Percentiles rank a stretch among this genome's conserved stretches.
These are phyloP conservation scores for Beauveria rudraprayagi DNA, from an alignment of 2,329 filamentous ascomycete genomes.

Conservation along the genomic window DNA sequence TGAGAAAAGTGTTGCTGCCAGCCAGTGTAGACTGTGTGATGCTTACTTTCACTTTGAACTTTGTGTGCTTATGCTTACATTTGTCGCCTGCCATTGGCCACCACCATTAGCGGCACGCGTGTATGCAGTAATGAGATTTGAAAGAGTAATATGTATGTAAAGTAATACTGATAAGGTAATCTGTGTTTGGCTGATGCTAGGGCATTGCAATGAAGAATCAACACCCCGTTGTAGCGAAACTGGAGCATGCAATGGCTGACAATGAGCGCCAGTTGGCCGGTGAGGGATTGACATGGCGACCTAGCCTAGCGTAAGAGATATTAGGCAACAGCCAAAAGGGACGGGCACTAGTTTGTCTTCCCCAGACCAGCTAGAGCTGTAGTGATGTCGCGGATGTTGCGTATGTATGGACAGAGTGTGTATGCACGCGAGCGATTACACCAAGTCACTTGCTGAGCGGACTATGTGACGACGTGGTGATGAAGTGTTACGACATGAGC, in stretches of 20 bases:
- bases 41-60: background rate
- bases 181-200: too few species aligned
- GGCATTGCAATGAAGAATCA: background rate
- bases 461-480: background rate
- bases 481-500: background rate
- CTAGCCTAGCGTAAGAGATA: background rate
- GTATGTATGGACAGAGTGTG: background rate
- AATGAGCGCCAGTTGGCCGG: background rate
- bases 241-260: background rate
- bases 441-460: background rate
- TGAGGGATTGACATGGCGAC: background rate
- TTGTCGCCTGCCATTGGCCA: too few species aligned
- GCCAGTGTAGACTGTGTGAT: background rate
- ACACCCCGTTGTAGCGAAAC: background rate
- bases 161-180: background rate
- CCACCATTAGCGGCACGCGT: background rate
- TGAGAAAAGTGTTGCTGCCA: background rate
- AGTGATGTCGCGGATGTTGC: too few species aligned
- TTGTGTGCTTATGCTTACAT: too few species aligned
- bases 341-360: background rate
- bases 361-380: background rate
- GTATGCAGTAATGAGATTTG: background rate
- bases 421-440: background rate
- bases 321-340: background rate
- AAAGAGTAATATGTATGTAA: background rate